Evolutionary conservation across 2,329 filamentous ascomycete genomes (phyloP).

Genomic region (Exophiala bonariae): DNA sequence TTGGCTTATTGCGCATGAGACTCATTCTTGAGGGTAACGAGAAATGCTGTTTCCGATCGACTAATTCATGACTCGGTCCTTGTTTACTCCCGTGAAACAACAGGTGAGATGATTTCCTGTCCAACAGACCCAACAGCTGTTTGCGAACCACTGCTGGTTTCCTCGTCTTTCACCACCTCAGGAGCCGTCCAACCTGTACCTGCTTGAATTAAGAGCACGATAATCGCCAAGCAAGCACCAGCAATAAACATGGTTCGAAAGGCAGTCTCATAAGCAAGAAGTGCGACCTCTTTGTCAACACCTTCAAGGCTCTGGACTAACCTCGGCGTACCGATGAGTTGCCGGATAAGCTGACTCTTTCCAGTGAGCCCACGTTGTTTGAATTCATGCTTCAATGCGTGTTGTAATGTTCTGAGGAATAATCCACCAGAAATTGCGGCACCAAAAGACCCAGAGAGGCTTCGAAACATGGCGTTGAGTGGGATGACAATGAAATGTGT

Average conservation of each 20-base stretch:
- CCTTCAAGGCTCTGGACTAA: constrained; percentile 52
- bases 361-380: constrained; percentile 39
- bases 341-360: constrained; percentile 50
- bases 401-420: constrained; percentile 64
- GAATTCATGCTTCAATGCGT: constrained; percentile 60
- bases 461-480: constrained; percentile 75
- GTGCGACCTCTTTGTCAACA: constrained; percentile 51
- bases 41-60: no score
- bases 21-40: no score
- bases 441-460: constrained; percentile 79
- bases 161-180: constrained; percentile 29
- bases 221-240: constrained; percentile 49
- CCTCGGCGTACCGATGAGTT: constrained; percentile 59
- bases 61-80: no score
- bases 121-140: neutral
- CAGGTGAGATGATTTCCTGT: constrained; percentile 6
- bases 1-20: no score
- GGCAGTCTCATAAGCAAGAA: constrained; percentile 55
- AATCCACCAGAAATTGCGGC: constrained; percentile 76
- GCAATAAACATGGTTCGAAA: constrained; percentile 55
- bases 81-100: constrained; percentile 10
- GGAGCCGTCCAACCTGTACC: constrained; percentile 57
- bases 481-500: constrained; percentile 76
- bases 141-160: constrained; percentile 5
- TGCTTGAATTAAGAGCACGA: constrained; percentile 56